These are phyloP conservation scores for Globisporangium solare DNA, from an alignment of 352 stramenopile genomes.

Conservation along the genomic window DNA sequence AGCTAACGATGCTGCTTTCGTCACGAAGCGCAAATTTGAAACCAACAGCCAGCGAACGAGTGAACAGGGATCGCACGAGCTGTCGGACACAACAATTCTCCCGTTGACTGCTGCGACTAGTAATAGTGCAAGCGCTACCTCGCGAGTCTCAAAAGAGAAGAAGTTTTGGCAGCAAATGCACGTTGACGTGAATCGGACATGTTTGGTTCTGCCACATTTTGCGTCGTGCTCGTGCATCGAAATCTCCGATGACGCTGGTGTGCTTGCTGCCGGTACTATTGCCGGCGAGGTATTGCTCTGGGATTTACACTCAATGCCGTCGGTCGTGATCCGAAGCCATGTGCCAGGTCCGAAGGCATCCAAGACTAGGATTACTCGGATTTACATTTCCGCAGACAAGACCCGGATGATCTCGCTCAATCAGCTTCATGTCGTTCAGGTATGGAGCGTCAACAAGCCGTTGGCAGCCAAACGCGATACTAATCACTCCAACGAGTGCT, in stretches of 20 bases:
- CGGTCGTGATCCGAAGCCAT: slow-evolving; percentile 17
- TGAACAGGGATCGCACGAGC: background rate
- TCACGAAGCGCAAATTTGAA: background rate
- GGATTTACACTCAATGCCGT: slow-evolving; percentile 19
- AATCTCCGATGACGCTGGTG: slow-evolving; percentile 17
- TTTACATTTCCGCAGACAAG: slow-evolving; percentile 18
- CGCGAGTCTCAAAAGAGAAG: slow-evolving; percentile 2
- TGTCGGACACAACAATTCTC: background rate
- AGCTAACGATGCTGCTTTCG: background rate
- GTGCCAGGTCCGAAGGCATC: slow-evolving; percentile 22
- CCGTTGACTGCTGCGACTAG: too few relatives aligned
- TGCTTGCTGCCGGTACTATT: slow-evolving; percentile 29
- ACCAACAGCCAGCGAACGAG: background rate
- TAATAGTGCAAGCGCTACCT: background rate
- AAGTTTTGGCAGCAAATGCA: slow-evolving; percentile 31
- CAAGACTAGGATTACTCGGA: slow-evolving; percentile 20
- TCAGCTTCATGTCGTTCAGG: slow-evolving; percentile 18
- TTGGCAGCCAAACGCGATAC: background rate
- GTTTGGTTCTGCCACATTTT: slow-evolving; percentile 13
- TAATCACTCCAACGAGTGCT: slow-evolving; percentile 33
- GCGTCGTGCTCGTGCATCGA: slow-evolving; percentile 28
- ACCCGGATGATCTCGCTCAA: slow-evolving; percentile 20
- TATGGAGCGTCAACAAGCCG: slow-evolving; percentile 23
- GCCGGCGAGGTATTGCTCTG: slow-evolving; percentile 30
- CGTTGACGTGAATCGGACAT: slow-evolving; percentile 18